These are phyloP conservation scores for Microsporum canis DNA, from an alignment of 2,329 filamentous ascomycete species.

Conservation along the genomic window DNA sequence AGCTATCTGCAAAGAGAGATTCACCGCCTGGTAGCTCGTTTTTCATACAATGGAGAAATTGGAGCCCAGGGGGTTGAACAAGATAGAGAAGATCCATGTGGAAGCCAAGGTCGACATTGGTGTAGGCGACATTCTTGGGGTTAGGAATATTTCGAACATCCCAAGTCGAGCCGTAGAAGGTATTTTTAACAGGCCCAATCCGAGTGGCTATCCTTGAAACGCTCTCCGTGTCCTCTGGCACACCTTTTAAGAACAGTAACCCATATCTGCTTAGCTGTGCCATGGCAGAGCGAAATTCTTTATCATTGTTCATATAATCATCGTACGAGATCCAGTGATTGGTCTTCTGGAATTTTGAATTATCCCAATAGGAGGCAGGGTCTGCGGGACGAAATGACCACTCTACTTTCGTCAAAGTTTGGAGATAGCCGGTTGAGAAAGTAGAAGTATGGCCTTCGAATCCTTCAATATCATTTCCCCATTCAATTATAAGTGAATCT, in stretches of 20 bases:
- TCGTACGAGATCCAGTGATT: conserved; percentile 52
- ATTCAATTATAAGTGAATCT: conserved; percentile 39
- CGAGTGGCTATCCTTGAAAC: conserved; percentile 58
- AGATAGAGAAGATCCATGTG: conserved; percentile 94
- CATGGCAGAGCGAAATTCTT: conserved; percentile 51
- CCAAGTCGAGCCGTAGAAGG: conserved; percentile 86
- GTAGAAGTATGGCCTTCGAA: conserved; percentile 19
- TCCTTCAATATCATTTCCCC: conserved; percentile 45
- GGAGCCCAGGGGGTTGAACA: conserved; percentile 63
- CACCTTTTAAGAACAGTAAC: conserved; percentile 62
- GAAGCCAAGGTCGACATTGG: conserved; percentile 65
- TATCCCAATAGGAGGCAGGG: conserved; percentile 5
- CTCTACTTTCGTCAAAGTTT: background rate
- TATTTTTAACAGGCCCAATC: conserved; percentile 69
- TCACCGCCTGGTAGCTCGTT: conserved; percentile 71
- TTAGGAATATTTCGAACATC: conserved; percentile 72
- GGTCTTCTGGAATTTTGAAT: conserved; percentile 31
- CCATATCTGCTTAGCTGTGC: conserved; percentile 54
- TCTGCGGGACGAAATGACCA: background rate
- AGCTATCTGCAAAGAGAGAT: conserved; percentile 73
- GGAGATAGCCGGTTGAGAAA: background rate
- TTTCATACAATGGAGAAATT: conserved; percentile 79
- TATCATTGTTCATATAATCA: conserved; percentile 55
- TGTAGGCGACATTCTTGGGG: conserved; percentile 89
- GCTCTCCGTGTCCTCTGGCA: conserved; percentile 55